Base-by-base conservation (phyloP, 2,329 filamentous ascomycete species). In the Beauveria rudraprayagi region DNA sequence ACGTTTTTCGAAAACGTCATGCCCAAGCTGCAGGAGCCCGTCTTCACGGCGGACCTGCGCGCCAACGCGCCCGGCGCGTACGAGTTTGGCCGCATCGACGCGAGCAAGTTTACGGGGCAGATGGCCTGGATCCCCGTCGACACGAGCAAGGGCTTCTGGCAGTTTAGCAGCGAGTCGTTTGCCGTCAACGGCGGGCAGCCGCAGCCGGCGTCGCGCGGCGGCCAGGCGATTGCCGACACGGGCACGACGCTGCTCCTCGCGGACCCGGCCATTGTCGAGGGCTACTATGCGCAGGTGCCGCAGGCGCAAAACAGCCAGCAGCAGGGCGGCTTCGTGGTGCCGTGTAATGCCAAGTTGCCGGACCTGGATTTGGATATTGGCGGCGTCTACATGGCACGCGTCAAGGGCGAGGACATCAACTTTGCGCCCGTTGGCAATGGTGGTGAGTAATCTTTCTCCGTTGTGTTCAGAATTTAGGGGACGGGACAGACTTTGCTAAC, bases 1-100 rank as follows among this genome's bases (percentile, higher is more conserved):
- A 91, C 88, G 11, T 91, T 90, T 72, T 90, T 91, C 70, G 86
- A 89, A 68, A 91, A 89, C 70, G 76, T 88, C 65, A 81, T 83
- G 71, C 65, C 72, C n/a, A 72, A 76, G 19, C 81, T 91, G 26
- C 79, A 83, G 28, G 74, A 83, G 71, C 87, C 88, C 0, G 76
- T 91, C 57, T 88, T 91, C 74, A 89, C 87, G 0, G 87, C 85
- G 34, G 82, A 87, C 64, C 79, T 92, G 46, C 81, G 83, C 67
- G 78, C 80, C 63, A 77, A 80, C 62, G 77, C 78, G 17, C 75
- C 78, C 1, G 88, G 88, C 48, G 77, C 82, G 47, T 91, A 90
- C 74, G 85, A 89, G 67, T 91, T 91, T 67, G 89, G 89, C 64
- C 76, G 71, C 63, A 83, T 91, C 68, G 87, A 91, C 71, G 67